Conservation (phyloP, 139 green algal genomes). For the Closterium sp. region DNA sequence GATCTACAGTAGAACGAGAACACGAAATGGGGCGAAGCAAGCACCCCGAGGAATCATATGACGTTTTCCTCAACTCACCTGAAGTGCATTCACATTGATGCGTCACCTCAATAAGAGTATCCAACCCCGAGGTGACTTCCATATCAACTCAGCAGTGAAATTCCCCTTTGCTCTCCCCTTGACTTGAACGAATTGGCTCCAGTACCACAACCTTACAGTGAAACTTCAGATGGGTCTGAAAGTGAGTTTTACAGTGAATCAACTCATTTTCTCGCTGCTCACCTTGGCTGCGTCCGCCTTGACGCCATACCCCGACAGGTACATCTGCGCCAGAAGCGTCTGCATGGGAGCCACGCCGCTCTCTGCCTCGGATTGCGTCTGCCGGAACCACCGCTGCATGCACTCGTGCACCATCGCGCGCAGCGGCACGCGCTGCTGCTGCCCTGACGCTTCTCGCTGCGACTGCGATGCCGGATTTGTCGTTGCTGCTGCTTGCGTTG, state of each 20-base stretch:
- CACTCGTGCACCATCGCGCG: conserved; percentile 31
- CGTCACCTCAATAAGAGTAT: neutral
- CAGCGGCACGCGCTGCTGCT: conserved; percentile 14
- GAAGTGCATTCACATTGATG: neutral
- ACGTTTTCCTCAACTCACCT: neutral
- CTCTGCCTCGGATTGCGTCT: conserved; percentile 11
- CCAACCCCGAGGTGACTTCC: neutral
- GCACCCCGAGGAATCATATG: neutral
- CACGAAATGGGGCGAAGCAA: neutral
- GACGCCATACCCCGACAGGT: conserved; percentile 34
- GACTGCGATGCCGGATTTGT: too few species aligned
- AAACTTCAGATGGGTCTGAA: too few species aligned
- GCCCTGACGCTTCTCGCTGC: neutral
- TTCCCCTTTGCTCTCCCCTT: neutral
- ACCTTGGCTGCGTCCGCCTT: conserved; percentile 24
- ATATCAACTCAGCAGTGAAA: neutral
- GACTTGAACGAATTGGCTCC: neutral
- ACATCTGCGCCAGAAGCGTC: conserved; percentile 39
- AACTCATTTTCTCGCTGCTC: neutral
- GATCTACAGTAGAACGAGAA: neutral
- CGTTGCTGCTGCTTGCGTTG: neutral
- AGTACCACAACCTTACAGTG: neutral
- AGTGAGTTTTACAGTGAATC: too few species aligned
- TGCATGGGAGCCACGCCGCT: conserved; percentile 25
- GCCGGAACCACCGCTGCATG: conserved; percentile 25